phyloP scores from a whole-genome alignment of 768 basidiomycete species.

The Lanmaoa pseudosensibilis region DNA sequence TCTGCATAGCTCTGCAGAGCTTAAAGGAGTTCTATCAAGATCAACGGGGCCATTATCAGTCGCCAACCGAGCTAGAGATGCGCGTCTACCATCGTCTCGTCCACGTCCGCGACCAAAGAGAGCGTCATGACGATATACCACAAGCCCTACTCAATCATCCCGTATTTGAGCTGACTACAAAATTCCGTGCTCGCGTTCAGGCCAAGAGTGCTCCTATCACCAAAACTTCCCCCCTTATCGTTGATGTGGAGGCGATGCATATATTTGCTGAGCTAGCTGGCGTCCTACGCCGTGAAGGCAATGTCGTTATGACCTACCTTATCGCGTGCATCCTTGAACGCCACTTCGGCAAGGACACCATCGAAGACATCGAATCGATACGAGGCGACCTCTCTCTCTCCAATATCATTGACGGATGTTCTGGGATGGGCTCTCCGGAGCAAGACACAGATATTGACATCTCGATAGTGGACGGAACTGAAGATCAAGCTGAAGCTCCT shows the following conservation, averaged over 20 bases:
- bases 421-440: constrained; percentile 23
- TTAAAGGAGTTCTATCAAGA: constrained; percentile 94
- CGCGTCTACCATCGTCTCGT: constrained; percentile 91
- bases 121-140: constrained; percentile 74
- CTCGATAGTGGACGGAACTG: constrained; percentile 22
- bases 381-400: constrained; percentile 54
- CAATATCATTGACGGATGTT: constrained; percentile 71
- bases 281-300: constrained; percentile 65
- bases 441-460: constrained; percentile 29
- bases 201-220: constrained; percentile 71
- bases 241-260: constrained; percentile 65
- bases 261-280: constrained; percentile 61
- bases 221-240: constrained; percentile 61
- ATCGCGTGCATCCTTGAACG: constrained; percentile 86
- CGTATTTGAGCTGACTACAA: constrained; percentile 78
- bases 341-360: constrained; percentile 79
- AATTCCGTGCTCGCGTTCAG: constrained; percentile 80
- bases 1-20: constrained; percentile 75
- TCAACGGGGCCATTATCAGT: constrained; percentile 62
- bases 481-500: constrained; percentile 12
- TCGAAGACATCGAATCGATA: constrained; percentile 71
- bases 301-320: constrained; percentile 75
- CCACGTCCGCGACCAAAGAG: constrained; percentile 83
- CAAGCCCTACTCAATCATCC: constrained; percentile 65
- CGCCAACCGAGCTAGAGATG: constrained; percentile 92